phyloP scores from a whole-genome alignment of 257 asterid species.

The Dorcoceras hygrometricum region DNA sequence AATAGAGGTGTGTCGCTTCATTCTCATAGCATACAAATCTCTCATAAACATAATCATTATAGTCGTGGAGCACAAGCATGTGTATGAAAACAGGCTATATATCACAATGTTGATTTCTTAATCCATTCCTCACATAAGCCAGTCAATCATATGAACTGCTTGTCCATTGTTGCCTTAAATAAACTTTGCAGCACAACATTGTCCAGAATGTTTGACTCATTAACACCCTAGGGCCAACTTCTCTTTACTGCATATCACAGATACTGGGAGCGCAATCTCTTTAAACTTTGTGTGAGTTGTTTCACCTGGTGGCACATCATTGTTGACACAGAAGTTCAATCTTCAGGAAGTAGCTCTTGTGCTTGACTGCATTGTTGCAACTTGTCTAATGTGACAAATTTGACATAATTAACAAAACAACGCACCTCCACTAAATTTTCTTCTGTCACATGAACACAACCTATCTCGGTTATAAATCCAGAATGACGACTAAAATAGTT shows the following conservation, averaged over 20 bases:
- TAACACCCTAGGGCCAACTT: neutral
- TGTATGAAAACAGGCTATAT: neutral
- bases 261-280: neutral
- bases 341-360: neutral
- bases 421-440: neutral
- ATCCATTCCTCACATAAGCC: slow-evolving; percentile 6
- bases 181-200: neutral
- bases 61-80: neutral
- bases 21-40: neutral
- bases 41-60: neutral
- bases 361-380: neutral
- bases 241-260: slow-evolving; percentile 2
- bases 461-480: neutral
- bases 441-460: neutral
- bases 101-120: neutral
- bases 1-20: neutral
- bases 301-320: slow-evolving; percentile 2
- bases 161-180: neutral
- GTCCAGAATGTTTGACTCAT: neutral
- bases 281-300: neutral
- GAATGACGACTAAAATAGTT: neutral
- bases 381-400: neutral
- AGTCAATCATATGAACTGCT: neutral
- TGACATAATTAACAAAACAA: neutral
- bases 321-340: neutral